These are phyloP conservation scores for Lasiosphaeria miniovina DNA, from an alignment of 495 filamentous ascomycete genomes.

Conservation along the genomic window DNA sequence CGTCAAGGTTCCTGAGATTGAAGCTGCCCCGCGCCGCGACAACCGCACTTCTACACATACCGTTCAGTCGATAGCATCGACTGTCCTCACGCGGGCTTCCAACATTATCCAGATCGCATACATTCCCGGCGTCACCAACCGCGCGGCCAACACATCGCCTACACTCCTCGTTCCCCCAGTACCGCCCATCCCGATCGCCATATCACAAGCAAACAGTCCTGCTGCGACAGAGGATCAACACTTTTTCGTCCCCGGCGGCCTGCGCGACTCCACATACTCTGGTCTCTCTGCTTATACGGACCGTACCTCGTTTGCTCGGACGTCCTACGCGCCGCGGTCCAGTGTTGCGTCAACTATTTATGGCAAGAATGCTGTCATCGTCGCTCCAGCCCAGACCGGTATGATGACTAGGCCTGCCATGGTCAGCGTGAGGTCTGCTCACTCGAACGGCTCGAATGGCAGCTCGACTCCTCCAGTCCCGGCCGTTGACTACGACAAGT, in stretches of 20 bases:
- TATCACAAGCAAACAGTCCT: slow-evolving; percentile 54
- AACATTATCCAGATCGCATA: slow-evolving; percentile 99
- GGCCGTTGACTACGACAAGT: slow-evolving; percentile 51
- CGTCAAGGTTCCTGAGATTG: slow-evolving; percentile 55
- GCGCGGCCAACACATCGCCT: slow-evolving; percentile 70
- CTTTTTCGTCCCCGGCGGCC: slow-evolving; percentile 89
- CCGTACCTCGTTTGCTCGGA: slow-evolving; percentile 62
- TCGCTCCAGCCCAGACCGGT: slow-evolving; percentile 75
- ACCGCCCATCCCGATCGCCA: slow-evolving; percentile 78
- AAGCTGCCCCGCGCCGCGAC: slow-evolving; percentile 60
- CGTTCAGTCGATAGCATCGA: slow-evolving; percentile 87
- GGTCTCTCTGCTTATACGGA: slow-evolving; percentile 62
- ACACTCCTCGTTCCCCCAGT: slow-evolving; percentile 85
- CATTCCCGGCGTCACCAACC: slow-evolving; percentile 95
- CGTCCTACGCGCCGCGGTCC: slow-evolving; percentile 65
- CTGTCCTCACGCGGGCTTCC: slow-evolving; percentile 89
- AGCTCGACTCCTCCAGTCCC: slow-evolving; percentile 54
- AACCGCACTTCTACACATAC: slow-evolving; percentile 80
- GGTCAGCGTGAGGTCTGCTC: slow-evolving; percentile 76
- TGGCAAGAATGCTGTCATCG: slow-evolving; percentile 77
- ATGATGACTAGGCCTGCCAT: slow-evolving; percentile 83
- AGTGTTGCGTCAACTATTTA: slow-evolving; percentile 92
- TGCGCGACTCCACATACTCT: slow-evolving; percentile 84
- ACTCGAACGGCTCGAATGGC: slow-evolving; percentile 43
- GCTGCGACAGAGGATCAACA: slow-evolving; percentile 70